Conservation (phyloP, 805 yeast species). For the Blastobotrys muscicola region DNA sequence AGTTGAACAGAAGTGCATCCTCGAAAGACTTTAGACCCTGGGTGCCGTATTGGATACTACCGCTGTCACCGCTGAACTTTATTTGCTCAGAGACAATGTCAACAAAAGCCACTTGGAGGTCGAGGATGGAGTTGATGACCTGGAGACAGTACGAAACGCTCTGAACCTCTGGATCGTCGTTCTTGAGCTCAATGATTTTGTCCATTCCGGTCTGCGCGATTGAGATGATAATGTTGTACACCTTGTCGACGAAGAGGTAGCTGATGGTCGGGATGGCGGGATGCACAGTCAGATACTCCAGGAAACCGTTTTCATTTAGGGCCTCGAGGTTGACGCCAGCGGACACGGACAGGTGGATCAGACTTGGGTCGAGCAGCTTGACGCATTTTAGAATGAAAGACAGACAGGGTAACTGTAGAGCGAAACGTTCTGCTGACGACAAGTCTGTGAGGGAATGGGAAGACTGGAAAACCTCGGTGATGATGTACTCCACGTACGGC, state of each 20-base stretch:
- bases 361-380: constrained; percentile 41
- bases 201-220: constrained; percentile 56
- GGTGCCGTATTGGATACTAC: constrained; percentile 33
- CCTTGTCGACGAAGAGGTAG: constrained; percentile 50
- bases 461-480: constrained; percentile 53
- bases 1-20: constrained; percentile 61
- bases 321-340: constrained; percentile 43
- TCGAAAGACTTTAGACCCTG: constrained; percentile 56
- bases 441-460: constrained; percentile 27
- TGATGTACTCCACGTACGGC: constrained; percentile 68
- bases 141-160: constrained; percentile 22
- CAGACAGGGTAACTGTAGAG: constrained; percentile 48
- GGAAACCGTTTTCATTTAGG: constrained; percentile 36
- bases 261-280: constrained; percentile 62
- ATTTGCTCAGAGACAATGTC: constrained; percentile 37
- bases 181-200: constrained; percentile 33
- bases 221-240: constrained; percentile 46
- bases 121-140: constrained; percentile 15
- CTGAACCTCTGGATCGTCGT: constrained; percentile 27
- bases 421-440: constrained; percentile 16
- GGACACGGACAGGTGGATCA: constrained; percentile 45
- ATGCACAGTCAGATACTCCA: constrained; percentile 48
- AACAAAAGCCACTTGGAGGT: constrained; percentile 49
- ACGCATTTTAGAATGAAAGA: constrained; percentile 41
- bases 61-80: constrained; percentile 7